Percentiles rank a stretch among this genome's conserved stretches.
These are phyloP conservation scores for Kodamaea kakaduensis DNA, from an alignment of 805 yeast genomes.

Conservation along the genomic window DNA sequence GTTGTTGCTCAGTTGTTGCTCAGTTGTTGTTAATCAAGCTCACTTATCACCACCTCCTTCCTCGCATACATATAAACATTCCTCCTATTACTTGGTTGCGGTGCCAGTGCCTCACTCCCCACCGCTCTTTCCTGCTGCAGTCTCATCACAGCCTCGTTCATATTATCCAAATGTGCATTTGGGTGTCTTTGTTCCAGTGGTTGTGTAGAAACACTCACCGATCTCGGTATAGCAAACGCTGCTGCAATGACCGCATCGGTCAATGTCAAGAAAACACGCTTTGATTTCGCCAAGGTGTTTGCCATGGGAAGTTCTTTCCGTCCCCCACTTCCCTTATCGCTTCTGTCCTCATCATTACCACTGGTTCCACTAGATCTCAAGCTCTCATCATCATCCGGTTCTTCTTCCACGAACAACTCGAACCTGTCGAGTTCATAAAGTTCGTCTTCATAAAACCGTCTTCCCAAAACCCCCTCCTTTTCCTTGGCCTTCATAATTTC, in stretches of 20 bases:
- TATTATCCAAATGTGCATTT: constrained; percentile 11
- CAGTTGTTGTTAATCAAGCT: no score
- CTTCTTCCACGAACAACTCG: constrained; percentile 38
- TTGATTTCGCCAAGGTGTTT: constrained; percentile 22
- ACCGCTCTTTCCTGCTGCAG: constrained; percentile 6
- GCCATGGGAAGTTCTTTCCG: constrained; percentile 4
- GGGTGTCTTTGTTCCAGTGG: constrained; percentile 8
- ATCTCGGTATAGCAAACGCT: constrained; percentile 55
- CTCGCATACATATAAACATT: constrained; percentile 39
- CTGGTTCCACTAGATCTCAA: no score
- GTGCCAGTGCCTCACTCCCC: constrained; percentile 1
- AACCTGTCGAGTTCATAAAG: constrained; percentile 37
- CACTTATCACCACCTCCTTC: constrained; percentile 30
- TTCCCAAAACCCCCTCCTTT: constrained; percentile 68
- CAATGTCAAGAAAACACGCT: constrained; percentile 38
- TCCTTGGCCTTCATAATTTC: constrained; percentile 56
- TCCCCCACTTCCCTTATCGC: constrained; percentile 6
- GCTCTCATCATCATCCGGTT: constrained; percentile 16
- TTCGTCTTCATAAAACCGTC: constrained; percentile 72
- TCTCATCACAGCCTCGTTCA: constrained; percentile 6
- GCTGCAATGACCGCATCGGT: constrained; percentile 55
- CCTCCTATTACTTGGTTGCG: constrained; percentile 17
- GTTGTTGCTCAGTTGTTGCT: no score
- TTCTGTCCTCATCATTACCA: constrained; percentile 1
- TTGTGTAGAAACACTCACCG: constrained; percentile 36